phyloP scores from a whole-genome alignment of 1,139 yeast species.

The Yamadazyma siamensis region DNA sequence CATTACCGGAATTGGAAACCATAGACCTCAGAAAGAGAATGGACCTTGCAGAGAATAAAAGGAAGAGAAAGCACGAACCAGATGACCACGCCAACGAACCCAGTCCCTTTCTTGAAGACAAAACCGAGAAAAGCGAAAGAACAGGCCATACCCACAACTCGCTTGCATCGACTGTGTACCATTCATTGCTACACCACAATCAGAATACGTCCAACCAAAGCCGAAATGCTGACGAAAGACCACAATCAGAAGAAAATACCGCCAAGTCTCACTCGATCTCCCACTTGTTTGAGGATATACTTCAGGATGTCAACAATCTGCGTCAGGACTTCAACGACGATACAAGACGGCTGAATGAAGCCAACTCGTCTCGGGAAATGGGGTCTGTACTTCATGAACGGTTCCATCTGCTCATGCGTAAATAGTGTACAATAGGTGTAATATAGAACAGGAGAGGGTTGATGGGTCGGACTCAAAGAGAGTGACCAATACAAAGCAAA shows the following conservation, averaged over 20 bases:
- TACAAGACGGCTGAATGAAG: conserved; percentile 10
- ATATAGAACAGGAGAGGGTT: too few species aligned
- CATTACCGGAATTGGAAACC: conserved; percentile 24
- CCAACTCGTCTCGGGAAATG: conserved; percentile 26
- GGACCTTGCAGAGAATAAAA: conserved; percentile 7
- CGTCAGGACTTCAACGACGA: conserved; percentile 8
- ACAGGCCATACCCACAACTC: conserved; percentile 15
- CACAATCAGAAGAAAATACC: conserved; percentile 19
- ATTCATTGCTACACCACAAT: too few species aligned
- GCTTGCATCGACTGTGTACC: conserved; percentile 29
- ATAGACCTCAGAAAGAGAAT: conserved; percentile 16
- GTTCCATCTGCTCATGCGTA: conserved; percentile 16
- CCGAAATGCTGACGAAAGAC: too few species aligned
- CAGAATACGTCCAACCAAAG: conserved; percentile 14
- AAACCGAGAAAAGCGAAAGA: background rate
- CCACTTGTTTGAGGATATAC: conserved; percentile 29
- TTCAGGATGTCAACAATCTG: conserved; percentile 13
- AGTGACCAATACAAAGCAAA: too few species aligned
- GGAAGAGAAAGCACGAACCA: conserved; percentile 10
- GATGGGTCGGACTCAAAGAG: too few species aligned
- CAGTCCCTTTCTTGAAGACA: conserved; percentile 9
- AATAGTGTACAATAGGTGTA: too few species aligned
- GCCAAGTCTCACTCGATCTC: conserved; percentile 27
- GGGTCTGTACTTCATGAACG: conserved; percentile 30
- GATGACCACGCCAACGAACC: conserved; percentile 7